Conservation (phyloP, 2,329 filamentous ascomycete genomes). For the Aspergillus quadricinctus region DNA sequence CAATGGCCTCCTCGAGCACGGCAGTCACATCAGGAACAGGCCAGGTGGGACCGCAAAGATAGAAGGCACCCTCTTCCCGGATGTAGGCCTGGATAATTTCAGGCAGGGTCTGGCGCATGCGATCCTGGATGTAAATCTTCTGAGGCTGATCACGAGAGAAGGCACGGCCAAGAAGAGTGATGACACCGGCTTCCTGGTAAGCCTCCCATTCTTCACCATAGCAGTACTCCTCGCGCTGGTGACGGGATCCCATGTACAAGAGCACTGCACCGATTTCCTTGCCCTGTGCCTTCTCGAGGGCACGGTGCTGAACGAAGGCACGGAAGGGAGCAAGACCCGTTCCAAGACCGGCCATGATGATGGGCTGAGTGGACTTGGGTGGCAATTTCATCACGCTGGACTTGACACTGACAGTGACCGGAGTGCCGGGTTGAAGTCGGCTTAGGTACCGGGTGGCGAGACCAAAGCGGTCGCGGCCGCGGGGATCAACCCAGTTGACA, state of each 20-base stretch:
- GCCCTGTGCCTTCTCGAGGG: conserved; percentile 95
- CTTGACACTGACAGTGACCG: conserved; percentile 91
- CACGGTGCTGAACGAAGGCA: conserved; percentile 95
- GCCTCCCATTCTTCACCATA: conserved; percentile 99
- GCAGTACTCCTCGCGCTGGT: conserved; percentile 97
- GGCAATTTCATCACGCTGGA: conserved; percentile 99
- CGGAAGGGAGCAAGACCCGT: conserved; percentile 98
- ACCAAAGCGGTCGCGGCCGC: conserved; percentile 83
- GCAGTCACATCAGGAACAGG: conserved; percentile 94
- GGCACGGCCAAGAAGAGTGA: conserved; percentile 86
- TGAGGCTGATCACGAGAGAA: conserved; percentile 96
- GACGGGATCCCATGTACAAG: conserved; percentile 92
- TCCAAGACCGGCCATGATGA: conserved; percentile 99
- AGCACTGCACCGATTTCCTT: conserved; percentile 91
- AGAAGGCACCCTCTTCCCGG: conserved; percentile 84
- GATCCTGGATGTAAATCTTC: conserved; percentile 99
- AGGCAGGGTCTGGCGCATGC: conserved; percentile 82
- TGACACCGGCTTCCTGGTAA: conserved; percentile 90
- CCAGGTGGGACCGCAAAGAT: conserved; percentile 97
- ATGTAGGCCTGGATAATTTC: conserved; percentile 86
- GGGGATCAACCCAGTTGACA: conserved; percentile 88
- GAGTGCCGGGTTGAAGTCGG: conserved; percentile 66
- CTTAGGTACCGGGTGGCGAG: conserved; percentile 90
- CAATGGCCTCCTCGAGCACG: conserved; percentile 89
- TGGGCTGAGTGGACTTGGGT: conserved; percentile 74